phyloP scores from a whole-genome alignment of 2,329 filamentous ascomycete species.

The Diaporthe ilicicola region DNA sequence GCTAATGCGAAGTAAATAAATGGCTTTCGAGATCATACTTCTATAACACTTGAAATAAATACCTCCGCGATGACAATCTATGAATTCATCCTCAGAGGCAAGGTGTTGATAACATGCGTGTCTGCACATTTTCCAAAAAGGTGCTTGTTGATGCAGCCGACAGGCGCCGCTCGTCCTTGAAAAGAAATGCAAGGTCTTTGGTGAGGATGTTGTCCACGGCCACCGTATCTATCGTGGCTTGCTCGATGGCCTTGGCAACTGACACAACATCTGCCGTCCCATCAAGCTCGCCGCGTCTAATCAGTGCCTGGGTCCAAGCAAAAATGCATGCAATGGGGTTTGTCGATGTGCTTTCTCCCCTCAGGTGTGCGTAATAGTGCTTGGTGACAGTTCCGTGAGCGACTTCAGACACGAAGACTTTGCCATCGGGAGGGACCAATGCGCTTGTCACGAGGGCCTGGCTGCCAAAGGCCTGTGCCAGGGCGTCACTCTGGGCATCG shows the following conservation, averaged over 20 bases:
- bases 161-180: no score
- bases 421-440: constrained; percentile 93
- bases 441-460: constrained; percentile 98
- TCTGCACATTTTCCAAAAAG: no score
- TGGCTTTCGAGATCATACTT: no score
- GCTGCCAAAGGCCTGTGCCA: constrained; percentile 96
- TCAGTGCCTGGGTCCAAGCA: constrained; percentile 94
- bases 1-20: no score
- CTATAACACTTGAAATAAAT: no score
- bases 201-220: constrained; percentile 97
- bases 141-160: no score
- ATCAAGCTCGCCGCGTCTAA: constrained; percentile 92
- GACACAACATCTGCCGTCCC: constrained; percentile 86
- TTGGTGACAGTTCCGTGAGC: constrained; percentile 98
- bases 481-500: constrained; percentile 97
- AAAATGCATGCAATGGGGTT: constrained; percentile 99
- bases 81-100: no score
- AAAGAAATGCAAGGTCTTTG: constrained; percentile 80
- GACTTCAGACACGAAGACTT: constrained; percentile 96
- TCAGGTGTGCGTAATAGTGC: constrained; percentile 98
- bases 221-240: constrained; percentile 92
- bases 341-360: constrained; percentile 94
- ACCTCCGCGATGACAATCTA: no score
- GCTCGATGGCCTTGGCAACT: constrained; percentile 90
- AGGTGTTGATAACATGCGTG: no score